phyloP scores from a whole-genome alignment of 1,284 basidiomycete genomes.

The Xanthoconium separans region DNA sequence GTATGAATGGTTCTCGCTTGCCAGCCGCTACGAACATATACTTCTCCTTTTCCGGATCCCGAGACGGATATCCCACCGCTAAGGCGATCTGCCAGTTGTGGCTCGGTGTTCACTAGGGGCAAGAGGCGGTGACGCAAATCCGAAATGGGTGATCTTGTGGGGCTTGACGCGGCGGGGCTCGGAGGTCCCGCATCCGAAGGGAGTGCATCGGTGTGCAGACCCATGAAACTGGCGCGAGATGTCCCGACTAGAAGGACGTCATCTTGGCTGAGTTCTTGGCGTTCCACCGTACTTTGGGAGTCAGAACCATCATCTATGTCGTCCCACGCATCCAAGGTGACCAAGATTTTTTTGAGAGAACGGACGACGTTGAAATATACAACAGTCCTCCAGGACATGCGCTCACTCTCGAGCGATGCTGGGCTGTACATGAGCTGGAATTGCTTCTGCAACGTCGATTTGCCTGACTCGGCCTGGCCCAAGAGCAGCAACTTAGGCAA shows the following conservation, averaged over 20 bases:
- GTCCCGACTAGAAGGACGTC: slow-evolving; percentile 19
- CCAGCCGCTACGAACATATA: slow-evolving; percentile 79
- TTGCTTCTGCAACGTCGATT: slow-evolving; percentile 80
- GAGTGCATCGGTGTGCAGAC: slow-evolving; percentile 5
- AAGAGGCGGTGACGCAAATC: slow-evolving; percentile 57
- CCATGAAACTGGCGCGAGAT: slow-evolving; percentile 14
- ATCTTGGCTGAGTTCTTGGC: slow-evolving; percentile 31
- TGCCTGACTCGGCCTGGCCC: slow-evolving; percentile 81
- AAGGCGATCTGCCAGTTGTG: slow-evolving; percentile 63
- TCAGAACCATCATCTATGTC: slow-evolving; percentile 56
- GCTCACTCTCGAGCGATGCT: slow-evolving; percentile 70
- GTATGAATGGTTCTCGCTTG: slow-evolving; percentile 63
- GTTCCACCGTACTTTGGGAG: slow-evolving; percentile 34
- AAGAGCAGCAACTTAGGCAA: slow-evolving; percentile 63
- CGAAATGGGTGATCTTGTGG: slow-evolving; percentile 38
- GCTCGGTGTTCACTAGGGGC: slow-evolving; percentile 60
- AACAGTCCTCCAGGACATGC: slow-evolving; percentile 78
- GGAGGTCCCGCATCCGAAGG: slow-evolving; percentile 13
- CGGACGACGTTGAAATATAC: slow-evolving; percentile 81
- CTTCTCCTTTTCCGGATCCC: slow-evolving; percentile 67
- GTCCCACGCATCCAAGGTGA: slow-evolving; percentile 65
- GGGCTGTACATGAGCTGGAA: slow-evolving; percentile 86
- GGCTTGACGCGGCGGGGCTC: slow-evolving; percentile 28
- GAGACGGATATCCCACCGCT: slow-evolving; percentile 70
- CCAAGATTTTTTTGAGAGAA: slow-evolving; percentile 72